Percentiles rank a stretch among this genome's conserved stretches.
These are phyloP conservation scores for Urostyla sp. DNA, from an alignment of 73 alveolate species.

Conservation along the genomic window DNA sequence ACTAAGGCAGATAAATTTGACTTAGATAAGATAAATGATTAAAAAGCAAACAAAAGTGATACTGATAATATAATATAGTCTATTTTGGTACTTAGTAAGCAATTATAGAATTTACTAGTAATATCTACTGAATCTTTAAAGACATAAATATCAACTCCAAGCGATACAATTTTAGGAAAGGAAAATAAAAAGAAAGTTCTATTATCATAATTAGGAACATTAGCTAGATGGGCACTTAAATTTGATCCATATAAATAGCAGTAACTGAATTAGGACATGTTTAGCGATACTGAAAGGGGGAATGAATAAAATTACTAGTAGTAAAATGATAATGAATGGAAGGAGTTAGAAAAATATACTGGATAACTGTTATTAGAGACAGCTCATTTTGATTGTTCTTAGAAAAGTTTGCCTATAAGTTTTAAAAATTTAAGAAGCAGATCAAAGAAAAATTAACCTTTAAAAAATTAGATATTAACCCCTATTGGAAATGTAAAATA, in stretches of 20 bases:
- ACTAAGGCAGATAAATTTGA: constrained; percentile 7
- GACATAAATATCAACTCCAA: not conserved
- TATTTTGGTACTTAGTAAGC: not conserved
- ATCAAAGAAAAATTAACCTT: no score
- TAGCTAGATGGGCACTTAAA: constrained; percentile 28
- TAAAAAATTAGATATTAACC: no score
- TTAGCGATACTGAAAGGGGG: constrained; percentile 1
- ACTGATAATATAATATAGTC: constrained; percentile 20
- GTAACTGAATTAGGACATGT: not conserved
- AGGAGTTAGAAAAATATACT: constrained; percentile 12
- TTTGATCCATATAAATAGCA: constrained; percentile 13
- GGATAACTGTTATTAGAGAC: constrained; percentile 2
- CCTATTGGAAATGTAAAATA: no score
- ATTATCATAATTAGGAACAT: not conserved
- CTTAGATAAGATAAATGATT: not conserved
- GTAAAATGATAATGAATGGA: constrained; percentile 1
- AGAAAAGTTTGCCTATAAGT: not conserved
- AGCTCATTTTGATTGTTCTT: not conserved
- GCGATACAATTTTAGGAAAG: not conserved
- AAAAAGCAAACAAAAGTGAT: constrained; percentile 30
- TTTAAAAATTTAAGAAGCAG: not conserved
- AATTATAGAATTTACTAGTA: constrained; percentile 20
- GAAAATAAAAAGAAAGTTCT: constrained; percentile 25
- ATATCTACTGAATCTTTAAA: constrained; percentile 4
- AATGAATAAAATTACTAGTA: constrained; percentile 8